Percentiles rank a stretch among this genome's conserved stretches.
These are phyloP conservation scores for Sclerotinia nivalis DNA, from an alignment of 2,329 filamentous ascomycete genomes.

Conservation along the genomic window DNA sequence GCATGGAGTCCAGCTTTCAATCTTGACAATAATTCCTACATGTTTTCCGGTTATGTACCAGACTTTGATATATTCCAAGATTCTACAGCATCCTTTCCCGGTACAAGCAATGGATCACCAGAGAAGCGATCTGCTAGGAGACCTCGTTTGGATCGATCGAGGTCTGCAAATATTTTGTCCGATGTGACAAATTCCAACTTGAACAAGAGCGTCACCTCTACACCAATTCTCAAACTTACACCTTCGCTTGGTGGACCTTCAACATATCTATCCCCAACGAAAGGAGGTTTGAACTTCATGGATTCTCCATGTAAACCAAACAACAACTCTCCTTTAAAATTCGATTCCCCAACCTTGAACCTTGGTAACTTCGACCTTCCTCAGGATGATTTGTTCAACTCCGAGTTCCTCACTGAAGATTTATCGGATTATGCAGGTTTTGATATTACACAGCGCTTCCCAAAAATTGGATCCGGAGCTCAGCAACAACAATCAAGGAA, in stretches of 20 bases:
- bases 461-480: conserved; percentile 66
- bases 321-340: conserved; percentile 35
- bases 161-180: conserved; percentile 61
- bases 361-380: conserved; percentile 35
- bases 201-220: conserved; percentile 54
- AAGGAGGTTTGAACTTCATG: conserved; percentile 47
- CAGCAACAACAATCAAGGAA: conserved; percentile 30
- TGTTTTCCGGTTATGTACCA: conserved; percentile 51
- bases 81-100: conserved; percentile 45
- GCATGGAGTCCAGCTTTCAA: conserved; percentile 68
- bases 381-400: conserved; percentile 54
- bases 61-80: conserved; percentile 64
- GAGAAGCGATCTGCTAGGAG: conserved; percentile 63
- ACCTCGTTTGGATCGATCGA: conserved; percentile 62
- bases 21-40: conserved; percentile 56
- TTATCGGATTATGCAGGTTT: conserved; percentile 59
- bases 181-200: conserved; percentile 52
- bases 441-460: conserved; percentile 74
- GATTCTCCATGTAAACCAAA: conserved; percentile 57
- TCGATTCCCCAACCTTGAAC: conserved; percentile 31
- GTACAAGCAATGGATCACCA: conserved; percentile 61
- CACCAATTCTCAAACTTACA: conserved; percentile 53
- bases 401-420: conserved; percentile 60
- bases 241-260: conserved; percentile 39
- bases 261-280: conserved; percentile 57